phyloP scores from a whole-genome alignment of 2,329 filamentous ascomycete genomes.

The Akanthomyces dipterigenus region DNA sequence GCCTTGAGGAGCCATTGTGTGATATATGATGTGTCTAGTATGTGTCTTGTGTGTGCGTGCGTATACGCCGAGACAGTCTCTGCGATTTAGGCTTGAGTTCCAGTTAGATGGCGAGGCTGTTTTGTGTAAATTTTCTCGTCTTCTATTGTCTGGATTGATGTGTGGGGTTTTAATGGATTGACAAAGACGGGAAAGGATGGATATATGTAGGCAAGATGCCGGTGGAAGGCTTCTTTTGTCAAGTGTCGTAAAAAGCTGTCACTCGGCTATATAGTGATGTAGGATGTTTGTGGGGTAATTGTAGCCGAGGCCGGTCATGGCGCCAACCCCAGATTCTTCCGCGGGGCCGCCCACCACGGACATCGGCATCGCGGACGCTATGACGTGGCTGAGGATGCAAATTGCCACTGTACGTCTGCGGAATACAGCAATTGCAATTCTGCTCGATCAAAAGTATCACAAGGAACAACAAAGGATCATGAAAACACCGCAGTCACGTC shows the following conservation, averaged over 20 bases:
- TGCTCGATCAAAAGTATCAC: too few species aligned
- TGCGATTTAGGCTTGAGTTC: background rate
- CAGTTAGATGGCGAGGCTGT: background rate
- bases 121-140: background rate
- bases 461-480: background rate
- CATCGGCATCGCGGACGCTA: background rate
- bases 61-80: background rate
- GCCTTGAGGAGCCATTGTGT: conserved; percentile 23
- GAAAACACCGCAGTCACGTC: background rate
- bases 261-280: background rate
- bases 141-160: too few species aligned
- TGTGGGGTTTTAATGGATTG: background rate
- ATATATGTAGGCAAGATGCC: background rate
- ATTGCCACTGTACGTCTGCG: background rate
- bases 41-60: background rate
- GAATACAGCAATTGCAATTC: background rate
- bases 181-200: background rate
- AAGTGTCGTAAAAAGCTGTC: background rate
- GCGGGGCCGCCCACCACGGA: background rate
- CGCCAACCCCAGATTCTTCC: conserved; percentile 1
- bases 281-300: conserved; percentile 1
- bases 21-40: background rate
- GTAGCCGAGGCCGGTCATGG: conserved; percentile 1
- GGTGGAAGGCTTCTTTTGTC: background rate
- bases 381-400: background rate